phyloP scores from a whole-genome alignment of 2,329 filamentous ascomycete genomes.

The Shiraia bambusicola region DNA sequence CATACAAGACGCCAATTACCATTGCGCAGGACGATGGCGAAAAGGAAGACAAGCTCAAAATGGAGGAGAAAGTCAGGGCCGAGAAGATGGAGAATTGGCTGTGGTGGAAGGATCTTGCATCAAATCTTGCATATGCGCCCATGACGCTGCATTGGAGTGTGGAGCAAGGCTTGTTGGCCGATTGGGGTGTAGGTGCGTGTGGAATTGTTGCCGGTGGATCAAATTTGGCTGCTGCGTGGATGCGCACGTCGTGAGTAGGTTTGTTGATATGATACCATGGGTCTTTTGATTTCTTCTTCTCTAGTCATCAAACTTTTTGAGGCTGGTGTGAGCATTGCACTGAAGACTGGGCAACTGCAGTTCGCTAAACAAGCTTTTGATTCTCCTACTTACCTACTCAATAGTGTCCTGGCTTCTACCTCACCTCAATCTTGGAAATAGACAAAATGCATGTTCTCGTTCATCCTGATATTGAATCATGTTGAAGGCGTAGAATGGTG shows the following conservation, averaged over 20 bases:
- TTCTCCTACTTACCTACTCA: too few species aligned
- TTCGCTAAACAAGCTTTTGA: too few species aligned
- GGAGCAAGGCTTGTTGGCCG: slow-evolving; percentile 57
- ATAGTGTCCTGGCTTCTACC: too few species aligned
- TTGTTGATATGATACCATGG: neutral
- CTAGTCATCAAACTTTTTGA: too few species aligned
- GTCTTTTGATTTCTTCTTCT: neutral
- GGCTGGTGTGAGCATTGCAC: too few species aligned
- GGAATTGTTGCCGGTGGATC: slow-evolving; percentile 55
- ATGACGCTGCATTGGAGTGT: slow-evolving; percentile 82
- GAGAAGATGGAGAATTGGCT: slow-evolving; percentile 35
- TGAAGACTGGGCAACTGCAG: too few species aligned
- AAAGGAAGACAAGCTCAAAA: slow-evolving; percentile 51
- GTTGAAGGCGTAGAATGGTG: too few species aligned
- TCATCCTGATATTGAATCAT: too few species aligned
- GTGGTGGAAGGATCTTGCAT: slow-evolving; percentile 68
- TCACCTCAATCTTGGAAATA: too few species aligned
- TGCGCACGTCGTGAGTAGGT: slow-evolving; percentile 34
- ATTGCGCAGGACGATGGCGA: slow-evolving; percentile 43
- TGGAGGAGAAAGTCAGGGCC: slow-evolving; percentile 28
- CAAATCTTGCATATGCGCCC: slow-evolving; percentile 76
- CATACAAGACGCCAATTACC: slow-evolving; percentile 22
- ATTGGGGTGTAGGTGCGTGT: slow-evolving; percentile 59
- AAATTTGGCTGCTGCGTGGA: slow-evolving; percentile 50
- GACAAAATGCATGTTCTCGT: too few species aligned